Evolutionary conservation across 139 green algal species (phyloP), one percentile per base, ranked within the genome.

Genomic region (Trebouxia sp.): DNA sequence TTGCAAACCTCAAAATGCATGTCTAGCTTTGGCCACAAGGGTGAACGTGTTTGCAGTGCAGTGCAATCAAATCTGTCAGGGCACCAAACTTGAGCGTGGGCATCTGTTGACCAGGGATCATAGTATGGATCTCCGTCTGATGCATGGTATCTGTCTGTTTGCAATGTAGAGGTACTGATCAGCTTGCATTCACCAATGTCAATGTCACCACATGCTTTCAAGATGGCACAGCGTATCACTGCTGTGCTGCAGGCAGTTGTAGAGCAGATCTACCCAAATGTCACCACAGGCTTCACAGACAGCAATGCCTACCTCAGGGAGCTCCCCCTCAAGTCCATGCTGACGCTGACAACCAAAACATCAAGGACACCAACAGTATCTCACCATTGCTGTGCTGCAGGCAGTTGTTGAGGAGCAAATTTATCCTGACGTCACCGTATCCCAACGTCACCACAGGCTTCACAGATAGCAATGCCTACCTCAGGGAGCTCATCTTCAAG

Each of bases 401-500:
- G 41, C 81, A 0, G 86, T 96, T 15, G 86, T 95, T 30, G 94
- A 98, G 83, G 91, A 92, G 12, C 89, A 97, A 85, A 94, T 99
- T 35, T 98, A 92, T n/a, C n/a, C n/a, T n/a, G n/a, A n/a, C n/a
- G n/a, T n/a, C n/a, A 93, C 98, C 38, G 98, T 98, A 91, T 82
- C 83, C 91, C 90, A 26, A 79, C 92, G 0, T 53, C 87, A 12
- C 82, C 83, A n/a, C n/a, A n/a, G n/a, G n/a, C n/a, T n/a, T n/a
- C n/a, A n/a, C n/a, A n/a, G n/a, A n/a, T n/a, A n/a, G n/a, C 50
- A 95, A 96, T 51, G 91, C 95, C 1, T 97, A 98, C 88, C 89
- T 99, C 50, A 82, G 97, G 0, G 97, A 99, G 93, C 88, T 98
- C 11, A 99, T 97, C 3, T 92, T 99, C 12, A 98, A 98, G 83